phyloP scores from a whole-genome alignment of 2,329 filamentous ascomycete genomes.

The Cytospora leucostoma region DNA sequence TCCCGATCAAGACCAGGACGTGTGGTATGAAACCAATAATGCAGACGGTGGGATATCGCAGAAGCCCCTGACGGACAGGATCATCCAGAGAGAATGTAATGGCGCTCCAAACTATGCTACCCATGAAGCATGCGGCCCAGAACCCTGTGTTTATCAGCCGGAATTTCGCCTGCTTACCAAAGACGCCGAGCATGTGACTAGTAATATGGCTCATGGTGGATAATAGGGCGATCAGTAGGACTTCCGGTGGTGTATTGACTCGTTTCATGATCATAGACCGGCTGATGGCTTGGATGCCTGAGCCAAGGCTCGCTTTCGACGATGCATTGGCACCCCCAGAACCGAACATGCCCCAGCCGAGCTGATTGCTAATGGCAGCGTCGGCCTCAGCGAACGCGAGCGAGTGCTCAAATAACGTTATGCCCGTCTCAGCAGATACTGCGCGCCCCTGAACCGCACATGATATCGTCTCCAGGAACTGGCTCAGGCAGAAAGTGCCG shows the following conservation, averaged over 20 bases:
- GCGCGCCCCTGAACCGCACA: constrained; percentile 84
- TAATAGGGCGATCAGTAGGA: constrained; percentile 83
- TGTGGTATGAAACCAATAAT: constrained; percentile 95
- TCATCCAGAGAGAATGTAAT: constrained; percentile 63
- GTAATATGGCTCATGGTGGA: constrained; percentile 86
- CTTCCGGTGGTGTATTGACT: constrained; percentile 86
- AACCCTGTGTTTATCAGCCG: constrained; percentile 85
- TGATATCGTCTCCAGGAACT: constrained; percentile 85
- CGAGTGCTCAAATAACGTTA: constrained; percentile 96
- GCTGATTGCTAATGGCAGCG: constrained; percentile 77
- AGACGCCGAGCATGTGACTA: constrained; percentile 78
- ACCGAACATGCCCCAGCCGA: constrained; percentile 69
- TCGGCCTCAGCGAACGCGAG: constrained; percentile 96
- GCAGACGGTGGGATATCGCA: constrained; percentile 90
- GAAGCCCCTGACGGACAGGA: constrained; percentile 62
- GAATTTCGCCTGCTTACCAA: constrained; percentile 76
- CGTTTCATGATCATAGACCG: constrained; percentile 71
- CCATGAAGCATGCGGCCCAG: constrained; percentile 91
- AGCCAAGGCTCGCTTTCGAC: constrained; percentile 39
- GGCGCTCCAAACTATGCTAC: constrained; percentile 77
- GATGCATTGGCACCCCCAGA: constrained; percentile 46
- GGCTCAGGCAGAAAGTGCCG: constrained; percentile 68
- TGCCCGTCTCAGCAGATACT: constrained; percentile 82
- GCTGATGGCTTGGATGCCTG: constrained; percentile 51
- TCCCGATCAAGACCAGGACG: constrained; percentile 80